These are phyloP conservation scores for Rhizophora mangle DNA, from an alignment of 345 rosid species.

Conservation along the genomic window DNA sequence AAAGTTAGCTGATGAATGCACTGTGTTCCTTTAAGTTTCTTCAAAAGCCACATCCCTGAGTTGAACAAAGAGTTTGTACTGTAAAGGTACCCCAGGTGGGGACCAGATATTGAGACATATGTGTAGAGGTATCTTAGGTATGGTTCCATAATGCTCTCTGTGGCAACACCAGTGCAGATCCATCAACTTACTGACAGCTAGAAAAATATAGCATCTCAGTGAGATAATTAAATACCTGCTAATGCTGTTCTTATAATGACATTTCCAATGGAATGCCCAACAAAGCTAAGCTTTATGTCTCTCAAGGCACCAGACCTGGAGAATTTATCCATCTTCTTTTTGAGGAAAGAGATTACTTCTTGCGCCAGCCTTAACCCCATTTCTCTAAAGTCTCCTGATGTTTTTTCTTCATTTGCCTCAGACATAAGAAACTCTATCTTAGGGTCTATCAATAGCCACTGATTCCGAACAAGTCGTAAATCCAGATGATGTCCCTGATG, in stretches of 20 bases:
- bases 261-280: conserved; percentile 95
- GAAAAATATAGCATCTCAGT: conserved; percentile 9
- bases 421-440: conserved; percentile 92
- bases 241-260: conserved; percentile 81
- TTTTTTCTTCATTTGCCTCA: conserved; percentile 80
- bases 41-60: conserved; percentile 89
- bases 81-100: conserved; percentile 92
- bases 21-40: conserved; percentile 79
- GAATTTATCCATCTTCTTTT: conserved; percentile 66
- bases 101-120: conserved; percentile 85
- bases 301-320: conserved; percentile 60
- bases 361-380: conserved; percentile 89
- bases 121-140: conserved; percentile 61
- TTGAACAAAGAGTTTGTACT: conserved; percentile 91
- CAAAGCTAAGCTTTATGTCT: conserved; percentile 82
- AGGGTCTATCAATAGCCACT: conserved; percentile 94
- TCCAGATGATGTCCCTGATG: conserved; percentile 95
- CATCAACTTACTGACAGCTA: conserved; percentile 4
- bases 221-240: conserved; percentile 50
- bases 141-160: conserved; percentile 90
- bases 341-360: conserved; percentile 75
- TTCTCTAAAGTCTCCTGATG: conserved; percentile 90
- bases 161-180: conserved; percentile 20
- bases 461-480: conserved; percentile 85
- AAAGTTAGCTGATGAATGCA: conserved; percentile 98